phyloP scores from a whole-genome alignment of 208 protist genomes.

The Lotmaria passim region DNA sequence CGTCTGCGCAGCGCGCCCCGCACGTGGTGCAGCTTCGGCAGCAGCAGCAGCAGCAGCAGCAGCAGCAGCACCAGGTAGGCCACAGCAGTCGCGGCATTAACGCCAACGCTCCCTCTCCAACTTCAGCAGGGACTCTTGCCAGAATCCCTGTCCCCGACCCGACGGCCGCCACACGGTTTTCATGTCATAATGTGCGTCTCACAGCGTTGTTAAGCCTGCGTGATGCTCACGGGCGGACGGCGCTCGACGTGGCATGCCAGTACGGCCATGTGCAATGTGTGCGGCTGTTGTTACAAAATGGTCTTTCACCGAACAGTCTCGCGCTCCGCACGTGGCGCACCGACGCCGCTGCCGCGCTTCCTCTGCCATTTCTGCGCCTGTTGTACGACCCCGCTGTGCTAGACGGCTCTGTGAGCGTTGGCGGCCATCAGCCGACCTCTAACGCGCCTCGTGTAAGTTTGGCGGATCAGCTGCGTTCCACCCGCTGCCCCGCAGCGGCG shows the following conservation, averaged over 20 bases:
- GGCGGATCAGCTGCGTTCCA: constrained; percentile 30
- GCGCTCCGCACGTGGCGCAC: neutral
- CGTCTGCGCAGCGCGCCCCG: neutral
- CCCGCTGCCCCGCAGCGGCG: constrained; percentile 33
- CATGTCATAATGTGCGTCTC: too few species aligned
- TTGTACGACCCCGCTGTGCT: constrained; percentile 32
- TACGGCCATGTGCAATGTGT: constrained; percentile 12
- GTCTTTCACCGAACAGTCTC: constrained; percentile 26
- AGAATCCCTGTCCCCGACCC: too few species aligned
- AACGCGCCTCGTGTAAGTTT: constrained; percentile 3
- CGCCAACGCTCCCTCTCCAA: neutral
- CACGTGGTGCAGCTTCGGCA: constrained; percentile 9
- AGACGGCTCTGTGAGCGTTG: constrained; percentile 4
- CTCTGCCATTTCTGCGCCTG: constrained; percentile 25
- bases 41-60: neutral
- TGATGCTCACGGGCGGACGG: constrained; percentile 9
- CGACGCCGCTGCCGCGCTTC: constrained; percentile 6
- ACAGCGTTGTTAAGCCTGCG: too few species aligned
- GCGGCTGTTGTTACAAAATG: constrained; percentile 22
- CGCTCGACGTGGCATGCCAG: constrained; percentile 28
- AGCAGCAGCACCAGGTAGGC: neutral
- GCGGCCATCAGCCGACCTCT: neutral
- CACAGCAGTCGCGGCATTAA: neutral
- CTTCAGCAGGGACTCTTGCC: too few species aligned
- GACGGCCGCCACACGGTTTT: too few species aligned